Evolutionary conservation across 1,284 basidiomycete species (phyloP).

Genomic region (Boletus putidus): DNA sequence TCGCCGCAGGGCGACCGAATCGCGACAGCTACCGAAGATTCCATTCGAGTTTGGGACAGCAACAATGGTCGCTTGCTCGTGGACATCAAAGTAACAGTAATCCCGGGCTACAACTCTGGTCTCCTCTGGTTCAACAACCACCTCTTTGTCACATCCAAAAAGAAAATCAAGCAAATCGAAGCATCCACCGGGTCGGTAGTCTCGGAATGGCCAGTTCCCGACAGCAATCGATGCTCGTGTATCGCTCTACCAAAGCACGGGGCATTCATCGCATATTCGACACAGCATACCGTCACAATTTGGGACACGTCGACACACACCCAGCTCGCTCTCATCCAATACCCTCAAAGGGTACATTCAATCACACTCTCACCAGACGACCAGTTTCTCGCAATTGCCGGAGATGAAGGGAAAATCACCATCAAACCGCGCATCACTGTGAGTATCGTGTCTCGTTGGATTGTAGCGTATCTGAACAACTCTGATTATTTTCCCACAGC

Average conservation of each 20-base stretch:
- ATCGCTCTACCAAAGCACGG: no score
- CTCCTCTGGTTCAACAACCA: neutral
- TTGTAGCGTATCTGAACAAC: neutral
- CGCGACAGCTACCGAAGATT: neutral
- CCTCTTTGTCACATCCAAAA: neutral
- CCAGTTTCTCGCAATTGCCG: neutral
- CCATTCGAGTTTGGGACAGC: neutral
- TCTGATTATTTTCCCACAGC: neutral
- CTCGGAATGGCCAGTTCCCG: no score
- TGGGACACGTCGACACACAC: no score
- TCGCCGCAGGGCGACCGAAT: slow-evolving; percentile 3
- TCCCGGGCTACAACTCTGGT: no score
- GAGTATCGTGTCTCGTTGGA: neutral
- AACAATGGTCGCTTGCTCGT: neutral
- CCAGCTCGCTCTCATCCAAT: neutral
- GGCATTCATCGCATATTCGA: no score
- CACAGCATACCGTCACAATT: no score
- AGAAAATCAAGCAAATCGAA: neutral
- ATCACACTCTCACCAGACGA: neutral
- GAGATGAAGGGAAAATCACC: neutral
- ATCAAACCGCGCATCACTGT: neutral
- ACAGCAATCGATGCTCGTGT: no score
- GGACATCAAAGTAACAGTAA: neutral
- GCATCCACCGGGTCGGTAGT: no score
- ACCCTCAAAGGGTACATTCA: neutral